These are phyloP conservation scores for Periconia sp. DNA, from an alignment of 2,329 filamentous ascomycete species.

Conservation along the genomic window DNA sequence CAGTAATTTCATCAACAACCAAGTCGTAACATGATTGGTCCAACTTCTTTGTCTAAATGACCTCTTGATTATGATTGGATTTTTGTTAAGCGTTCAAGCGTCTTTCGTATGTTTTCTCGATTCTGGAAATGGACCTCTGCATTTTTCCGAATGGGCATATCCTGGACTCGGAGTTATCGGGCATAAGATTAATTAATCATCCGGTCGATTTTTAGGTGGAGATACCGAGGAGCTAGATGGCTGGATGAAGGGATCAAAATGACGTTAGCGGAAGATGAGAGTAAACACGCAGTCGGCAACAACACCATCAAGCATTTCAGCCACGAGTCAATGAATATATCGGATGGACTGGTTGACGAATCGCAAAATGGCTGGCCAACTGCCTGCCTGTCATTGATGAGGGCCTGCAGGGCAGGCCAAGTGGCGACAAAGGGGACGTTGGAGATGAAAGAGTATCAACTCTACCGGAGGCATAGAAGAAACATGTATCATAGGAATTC, in stretches of 20 bases:
- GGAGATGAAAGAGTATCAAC: too few relatives aligned
- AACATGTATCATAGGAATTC: too few relatives aligned
- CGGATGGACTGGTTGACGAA: too few relatives aligned
- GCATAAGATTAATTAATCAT: constrained; percentile 16
- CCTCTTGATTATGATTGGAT: constrained; percentile 15
- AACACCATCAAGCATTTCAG: neutral
- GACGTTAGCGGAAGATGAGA: constrained; percentile 19
- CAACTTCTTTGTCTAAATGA: constrained; percentile 7
- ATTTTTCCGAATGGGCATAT: constrained; percentile 16
- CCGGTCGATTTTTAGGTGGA: constrained; percentile 10
- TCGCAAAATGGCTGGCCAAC: too few relatives aligned
- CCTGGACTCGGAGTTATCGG: constrained; percentile 22
- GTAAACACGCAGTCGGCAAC: neutral
- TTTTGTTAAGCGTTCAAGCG: constrained; percentile 39
- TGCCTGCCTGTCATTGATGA: too few relatives aligned
- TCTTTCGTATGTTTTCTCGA: neutral
- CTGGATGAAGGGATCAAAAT: constrained; percentile 23
- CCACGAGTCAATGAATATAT: too few relatives aligned
- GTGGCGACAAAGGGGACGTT: too few relatives aligned
- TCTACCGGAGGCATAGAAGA: too few relatives aligned
- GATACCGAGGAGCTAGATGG: too few relatives aligned
- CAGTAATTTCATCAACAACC: constrained; percentile 40
- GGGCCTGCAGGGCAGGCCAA: too few relatives aligned
- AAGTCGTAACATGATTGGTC: constrained; percentile 31
- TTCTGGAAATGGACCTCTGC: constrained; percentile 26